Conservation (phyloP, 2,329 filamentous ascomycete genomes). For the Trichophyton mentagrophytes region DNA sequence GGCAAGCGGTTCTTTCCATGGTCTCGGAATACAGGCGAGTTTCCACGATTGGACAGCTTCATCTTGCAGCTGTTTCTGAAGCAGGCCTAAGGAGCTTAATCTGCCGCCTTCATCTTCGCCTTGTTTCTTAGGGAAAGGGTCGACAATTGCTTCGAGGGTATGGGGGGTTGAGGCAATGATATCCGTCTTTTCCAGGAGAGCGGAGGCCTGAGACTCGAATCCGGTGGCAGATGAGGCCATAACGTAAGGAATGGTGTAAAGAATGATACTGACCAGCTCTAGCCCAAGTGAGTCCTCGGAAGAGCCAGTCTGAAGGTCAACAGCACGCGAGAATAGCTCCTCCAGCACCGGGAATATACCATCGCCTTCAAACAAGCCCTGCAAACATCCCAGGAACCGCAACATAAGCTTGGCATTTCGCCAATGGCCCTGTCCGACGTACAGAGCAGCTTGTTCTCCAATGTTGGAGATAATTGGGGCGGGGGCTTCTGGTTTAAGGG, state of each 20-base stretch:
- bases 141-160: constrained; percentile 69
- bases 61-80: constrained; percentile 72
- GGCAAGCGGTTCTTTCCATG: constrained; percentile 32
- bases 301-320: constrained; percentile 81
- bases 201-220: constrained; percentile 59
- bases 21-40: constrained; percentile 49
- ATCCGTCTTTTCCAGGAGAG: constrained; percentile 83
- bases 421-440: constrained; percentile 65
- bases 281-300: constrained; percentile 68
- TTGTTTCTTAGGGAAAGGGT: constrained; percentile 54
- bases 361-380: constrained; percentile 66
- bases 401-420: constrained; percentile 80
- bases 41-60: constrained; percentile 67
- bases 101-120: constrained; percentile 46
- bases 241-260: constrained; percentile 84
- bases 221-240: constrained; percentile 60
- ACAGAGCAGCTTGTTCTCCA: constrained; percentile 49
- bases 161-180: constrained; percentile 86
- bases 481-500: constrained; percentile 60
- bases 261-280: constrained; percentile 91
- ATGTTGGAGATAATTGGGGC: constrained; percentile 55
- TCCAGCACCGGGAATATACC: constrained; percentile 76
- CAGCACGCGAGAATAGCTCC: constrained; percentile 82
- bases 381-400: constrained; percentile 78
- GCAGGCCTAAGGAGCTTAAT: constrained; percentile 62